Evolutionary conservation across 2,329 filamentous ascomycete genomes (phyloP).

Genomic region (Pyricularia sp.): DNA sequence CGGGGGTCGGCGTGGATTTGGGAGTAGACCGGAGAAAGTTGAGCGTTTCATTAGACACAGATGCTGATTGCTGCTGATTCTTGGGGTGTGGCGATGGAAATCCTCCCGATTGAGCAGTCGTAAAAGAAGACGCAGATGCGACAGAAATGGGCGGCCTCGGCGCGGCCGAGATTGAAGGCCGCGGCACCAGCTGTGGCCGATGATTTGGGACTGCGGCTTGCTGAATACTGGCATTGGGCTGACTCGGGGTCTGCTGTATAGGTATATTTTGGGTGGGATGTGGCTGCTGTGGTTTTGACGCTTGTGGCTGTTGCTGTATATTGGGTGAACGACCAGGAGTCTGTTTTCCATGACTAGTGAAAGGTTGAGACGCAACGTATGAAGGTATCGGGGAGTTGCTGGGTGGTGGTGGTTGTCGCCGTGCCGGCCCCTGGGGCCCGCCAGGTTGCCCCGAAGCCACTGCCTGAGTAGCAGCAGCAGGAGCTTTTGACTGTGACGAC

Average conservation of each 20-base stretch:
- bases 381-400: not conserved
- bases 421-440: not conserved
- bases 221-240: not conserved
- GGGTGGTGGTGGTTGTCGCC: not conserved
- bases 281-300: conserved; percentile 1
- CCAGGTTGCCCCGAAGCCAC: not conserved
- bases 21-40: conserved; percentile 5
- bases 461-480: not conserved
- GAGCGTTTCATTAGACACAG: conserved; percentile 3
- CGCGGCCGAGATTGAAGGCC: not conserved
- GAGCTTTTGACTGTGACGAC: conserved; percentile 5
- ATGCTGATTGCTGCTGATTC: conserved; percentile 4
- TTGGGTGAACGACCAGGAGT: conserved; percentile 2
- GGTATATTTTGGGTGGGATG: not conserved
- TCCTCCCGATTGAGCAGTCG: not conserved
- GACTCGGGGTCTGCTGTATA: not conserved
- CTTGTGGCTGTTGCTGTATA: conserved; percentile 3
- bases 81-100: not conserved
- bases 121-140: not conserved
- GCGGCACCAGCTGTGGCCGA: not conserved
- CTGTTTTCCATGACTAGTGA: conserved; percentile 3
- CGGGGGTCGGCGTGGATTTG: not conserved
- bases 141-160: not conserved
- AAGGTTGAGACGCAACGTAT: conserved; percentile 2
- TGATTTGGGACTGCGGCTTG: not conserved